Evolutionary conservation across 306 rosid species (phyloP).

Genomic region (Sphenostylis stenocarpa): DNA sequence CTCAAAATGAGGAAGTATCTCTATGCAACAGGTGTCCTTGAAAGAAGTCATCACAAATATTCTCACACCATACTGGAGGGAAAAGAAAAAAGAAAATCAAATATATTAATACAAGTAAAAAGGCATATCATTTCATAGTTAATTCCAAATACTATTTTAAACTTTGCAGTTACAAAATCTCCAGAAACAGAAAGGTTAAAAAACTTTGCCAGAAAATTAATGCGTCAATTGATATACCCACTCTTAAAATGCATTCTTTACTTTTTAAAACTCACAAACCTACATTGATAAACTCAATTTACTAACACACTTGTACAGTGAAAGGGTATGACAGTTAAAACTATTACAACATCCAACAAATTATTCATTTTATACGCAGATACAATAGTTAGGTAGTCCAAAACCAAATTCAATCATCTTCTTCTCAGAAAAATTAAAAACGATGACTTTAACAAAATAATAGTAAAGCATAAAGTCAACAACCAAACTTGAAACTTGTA

Average conservation of each 20-base stretch:
- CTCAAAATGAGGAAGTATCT: conserved; percentile 72
- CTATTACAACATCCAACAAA: conserved; percentile 7
- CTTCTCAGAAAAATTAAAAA: neutral
- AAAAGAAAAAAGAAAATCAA: conserved; percentile 10
- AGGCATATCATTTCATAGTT: neutral
- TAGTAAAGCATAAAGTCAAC: conserved; percentile 17
- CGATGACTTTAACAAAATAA: conserved; percentile 16
- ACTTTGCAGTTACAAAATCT: neutral
- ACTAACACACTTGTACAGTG: too few species aligned
- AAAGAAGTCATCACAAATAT: conserved; percentile 76
- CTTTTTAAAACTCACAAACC: neutral
- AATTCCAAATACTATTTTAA: neutral
- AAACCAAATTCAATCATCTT: conserved; percentile 25
- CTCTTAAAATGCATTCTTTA: neutral
- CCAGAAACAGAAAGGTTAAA: neutral
- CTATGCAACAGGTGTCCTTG: conserved; percentile 77
- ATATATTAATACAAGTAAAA: conserved; percentile 24
- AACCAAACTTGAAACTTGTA: conserved; percentile 7
- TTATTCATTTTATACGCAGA: neutral
- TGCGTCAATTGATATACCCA: neutral
- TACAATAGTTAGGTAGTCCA: neutral
- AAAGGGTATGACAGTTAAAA: too few species aligned
- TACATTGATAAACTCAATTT: neutral
- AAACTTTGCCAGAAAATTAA: conserved; percentile 19
- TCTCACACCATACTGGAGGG: conserved; percentile 61